Conservation (phyloP, 352 stramenopile genomes). For the Pythium graminicola region DNA sequence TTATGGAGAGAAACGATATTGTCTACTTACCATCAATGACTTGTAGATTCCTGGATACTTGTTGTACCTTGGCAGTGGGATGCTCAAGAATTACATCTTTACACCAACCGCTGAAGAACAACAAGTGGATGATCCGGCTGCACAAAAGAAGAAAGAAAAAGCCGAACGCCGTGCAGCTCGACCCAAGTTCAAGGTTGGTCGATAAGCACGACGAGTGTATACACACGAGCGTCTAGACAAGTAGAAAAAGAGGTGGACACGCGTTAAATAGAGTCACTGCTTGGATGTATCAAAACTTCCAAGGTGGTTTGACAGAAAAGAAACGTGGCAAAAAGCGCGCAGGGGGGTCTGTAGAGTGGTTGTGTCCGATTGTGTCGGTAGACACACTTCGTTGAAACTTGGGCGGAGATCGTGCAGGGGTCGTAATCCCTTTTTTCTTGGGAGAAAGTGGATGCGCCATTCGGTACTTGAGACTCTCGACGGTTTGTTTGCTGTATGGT, state of each 20-base stretch:
- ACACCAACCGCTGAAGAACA: constrained; percentile 42
- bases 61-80: constrained; percentile 67
- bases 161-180: constrained; percentile 35
- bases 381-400: too few species aligned
- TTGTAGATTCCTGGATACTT: constrained; percentile 68
- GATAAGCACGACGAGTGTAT: constrained; percentile 9
- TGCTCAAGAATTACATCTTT: constrained; percentile 82
- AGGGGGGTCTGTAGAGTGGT: too few species aligned
- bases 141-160: constrained; percentile 73
- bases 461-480: constrained; percentile 39
- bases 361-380: too few species aligned
- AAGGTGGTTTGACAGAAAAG: constrained; percentile 17
- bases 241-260: background rate
- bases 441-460: constrained; percentile 7
- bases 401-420: background rate
- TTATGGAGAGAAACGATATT: background rate
- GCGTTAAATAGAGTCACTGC: constrained; percentile 7
- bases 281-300: constrained; percentile 19
- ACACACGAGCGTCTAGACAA: background rate
- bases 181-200: constrained; percentile 19
- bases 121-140: constrained; percentile 44
- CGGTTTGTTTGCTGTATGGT: constrained; percentile 45
- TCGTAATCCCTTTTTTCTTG: constrained; percentile 2
- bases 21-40: background rate
- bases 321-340: constrained; percentile 7